Base-by-base conservation (phyloP, 2,329 filamentous ascomycete species). In the Rhynchosporium secalis region DNA sequence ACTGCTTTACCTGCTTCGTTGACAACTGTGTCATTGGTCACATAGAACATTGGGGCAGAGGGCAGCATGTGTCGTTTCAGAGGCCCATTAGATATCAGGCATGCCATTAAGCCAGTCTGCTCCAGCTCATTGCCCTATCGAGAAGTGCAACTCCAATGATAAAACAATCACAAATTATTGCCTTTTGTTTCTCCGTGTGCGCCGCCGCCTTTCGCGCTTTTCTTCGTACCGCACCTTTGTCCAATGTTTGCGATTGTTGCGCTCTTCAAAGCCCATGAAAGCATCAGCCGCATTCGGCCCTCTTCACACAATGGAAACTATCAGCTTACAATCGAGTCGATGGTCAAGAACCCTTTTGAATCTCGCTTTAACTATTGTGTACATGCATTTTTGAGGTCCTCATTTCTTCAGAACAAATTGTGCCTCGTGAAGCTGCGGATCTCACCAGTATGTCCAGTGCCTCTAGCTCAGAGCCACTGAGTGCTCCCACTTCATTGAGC, bases 381-480 rank as follows among this genome's bases (percentile, higher is more conserved):
- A 6, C 33, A 36, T 36, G 33, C 33, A 36, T 36, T 36, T 36
- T 36, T 36, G 33, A 36, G 9, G 9, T 36, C 9, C 9, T 36
- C 33, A 20, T 20, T 20, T 20, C 20, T 20, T 20, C 20, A 20
- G 1, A 20, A 20, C 20, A 20, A 20, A 20, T 20, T 20, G 20
- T 20, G 20, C 1, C 20, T 20, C 20, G 20, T 20, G 20, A 20
- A 20, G 10, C 4, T 41, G 40, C 40, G 40, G 3, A 56, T 31
- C n/a, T 20, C 12, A 13, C n/a, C 54, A 56, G 20, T 4, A 46
- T 56, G 54, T 45, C 54, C 26, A 59, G 57, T 48, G 20, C 20
- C 3, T 43, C 57, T 20, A 36, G 57, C 43, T 48, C 45, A 47
- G 46, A 41, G n/a, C 20, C 51, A 40, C 15, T 54, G 38, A 36